Evolutionary conservation across 768 basidiomycete species (phyloP), one percentile per base, ranked within the genome.

Genomic region (Boletales sp.): DNA sequence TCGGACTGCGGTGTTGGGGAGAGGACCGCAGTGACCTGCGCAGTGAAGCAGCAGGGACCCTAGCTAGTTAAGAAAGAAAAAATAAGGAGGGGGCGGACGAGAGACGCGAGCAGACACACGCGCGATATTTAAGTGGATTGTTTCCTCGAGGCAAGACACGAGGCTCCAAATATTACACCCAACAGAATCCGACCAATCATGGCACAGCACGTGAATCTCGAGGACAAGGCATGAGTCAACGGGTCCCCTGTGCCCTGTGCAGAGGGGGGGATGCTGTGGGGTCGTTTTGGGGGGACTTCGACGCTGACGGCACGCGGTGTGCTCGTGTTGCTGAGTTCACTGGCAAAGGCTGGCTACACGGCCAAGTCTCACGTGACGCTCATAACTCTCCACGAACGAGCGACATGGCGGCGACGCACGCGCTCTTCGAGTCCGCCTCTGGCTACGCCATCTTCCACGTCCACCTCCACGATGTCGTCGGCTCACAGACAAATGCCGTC

Each of bases 401-500:
- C 32, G 32, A 34, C 32, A 57, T 63, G 52, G 81, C 85, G 82
- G 77, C 86, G 55, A 90, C 88, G 12, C 93, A 97, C 71, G 78
- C 89, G 52, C 82, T 97, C 50, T 94, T 94, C 75, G 94, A 97
- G 73, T 85, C 89, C 5, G 84, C 94, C 48, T 93, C 93, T 24
- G 94, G 94, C 45, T 94, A 94, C 79, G 92, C 91, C 45, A 76
- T 97, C 48, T 95, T 97, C 68, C 82, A 94, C 66, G 84, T 86
- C 56, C 88, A 88, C 59, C 81, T 92, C 42, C 76, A 81, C 45
- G 95, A 97, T 71, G 84, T 93, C 54, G 86, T 97, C 65, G 95
- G 86, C 18, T 76, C 89, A 43, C 83, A 85, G 63, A 82, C 87
- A 31, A 75, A 77, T 63, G 78, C 80, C 31, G 84, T 92, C 37